Evolutionary conservation across 139 green algal genomes (phyloP), one percentile per base, ranked within the genome.

Genomic region (Spirogloea muscicola): DNA sequence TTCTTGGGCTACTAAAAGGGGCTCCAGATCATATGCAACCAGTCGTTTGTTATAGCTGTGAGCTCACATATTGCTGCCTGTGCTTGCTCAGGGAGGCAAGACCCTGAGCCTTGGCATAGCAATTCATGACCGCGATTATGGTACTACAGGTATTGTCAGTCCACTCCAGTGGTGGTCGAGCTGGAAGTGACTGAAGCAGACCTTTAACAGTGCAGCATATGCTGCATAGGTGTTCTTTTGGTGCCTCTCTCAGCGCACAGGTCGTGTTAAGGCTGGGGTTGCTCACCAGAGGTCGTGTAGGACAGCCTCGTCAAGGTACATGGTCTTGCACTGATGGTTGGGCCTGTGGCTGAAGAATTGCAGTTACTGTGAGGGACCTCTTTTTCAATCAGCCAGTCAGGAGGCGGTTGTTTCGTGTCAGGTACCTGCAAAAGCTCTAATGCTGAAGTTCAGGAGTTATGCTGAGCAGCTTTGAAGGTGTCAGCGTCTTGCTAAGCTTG

Each of bases 371-470:
- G 33, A 38, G 37, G 38, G 62, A 71, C 18, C 27, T 71, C n/a
- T 71, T 71, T 10, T 71, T 71, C 62, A 71, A 71, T 40, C 62
- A 71, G 38, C 62, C 62, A 59, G 62, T 71, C 27, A 52, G 38
- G 41, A 25, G 36, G 33, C 49, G 33, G 13, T 29, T 59, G 33
- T 27, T n/a, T 27, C 27, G 33, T 27, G 33, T 37, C 27, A 59
- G 33, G 49, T 59, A 37, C 31, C 27, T 59, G 2, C 49, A 16
- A n/a, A n/a, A n/a, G n/a, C n/a, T n/a, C n/a, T n/a, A n/a, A n/a
- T n/a, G n/a, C n/a, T n/a, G n/a, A n/a, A n/a, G n/a, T n/a, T n/a
- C n/a, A n/a, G n/a, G n/a, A n/a, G n/a, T n/a, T n/a, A n/a, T n/a
- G n/a, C n/a, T n/a, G n/a, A n/a, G n/a, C n/a, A n/a, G n/a, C n/a